phyloP scores from a whole-genome alignment of 106 monocot genomes.

The Apostasia shenzhenica region DNA sequence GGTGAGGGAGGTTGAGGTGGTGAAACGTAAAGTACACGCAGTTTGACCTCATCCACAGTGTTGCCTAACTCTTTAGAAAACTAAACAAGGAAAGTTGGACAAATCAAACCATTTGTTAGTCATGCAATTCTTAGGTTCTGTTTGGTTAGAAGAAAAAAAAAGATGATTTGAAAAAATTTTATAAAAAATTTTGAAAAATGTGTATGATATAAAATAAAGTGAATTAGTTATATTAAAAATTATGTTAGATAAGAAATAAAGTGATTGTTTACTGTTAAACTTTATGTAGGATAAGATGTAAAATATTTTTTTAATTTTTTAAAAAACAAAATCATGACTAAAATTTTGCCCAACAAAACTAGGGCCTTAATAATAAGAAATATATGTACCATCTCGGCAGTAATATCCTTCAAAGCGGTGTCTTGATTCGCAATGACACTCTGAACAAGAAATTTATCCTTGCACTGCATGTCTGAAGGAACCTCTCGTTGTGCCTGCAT shows the following conservation, averaged over 20 bases:
- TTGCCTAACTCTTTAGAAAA: constrained; percentile 61
- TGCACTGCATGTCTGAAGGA: constrained; percentile 60
- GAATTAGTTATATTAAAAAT: too few relatives aligned
- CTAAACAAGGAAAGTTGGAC: constrained; percentile 11
- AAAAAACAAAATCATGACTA: too few relatives aligned
- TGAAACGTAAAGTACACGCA: constrained; percentile 50
- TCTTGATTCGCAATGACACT: constrained; percentile 25
- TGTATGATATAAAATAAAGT: too few relatives aligned
- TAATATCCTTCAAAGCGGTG: constrained; percentile 33
- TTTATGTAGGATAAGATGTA: too few relatives aligned
- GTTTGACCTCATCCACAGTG: constrained; percentile 44
- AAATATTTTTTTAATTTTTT: too few relatives aligned
- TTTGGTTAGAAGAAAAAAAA: too few relatives aligned
- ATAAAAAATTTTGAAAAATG: too few relatives aligned
- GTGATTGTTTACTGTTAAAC: too few relatives aligned
- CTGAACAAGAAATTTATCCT: constrained; percentile 77
- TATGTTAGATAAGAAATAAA: too few relatives aligned
- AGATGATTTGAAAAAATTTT: too few relatives aligned
- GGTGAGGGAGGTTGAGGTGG: constrained; percentile 67
- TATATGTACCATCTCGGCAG: constrained; percentile 44
- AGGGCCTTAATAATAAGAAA: neutral
- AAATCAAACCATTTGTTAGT: neutral
- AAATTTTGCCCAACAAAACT: too few relatives aligned
- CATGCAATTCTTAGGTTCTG: too few relatives aligned
- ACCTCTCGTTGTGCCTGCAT: constrained; percentile 73